Base-by-base conservation (phyloP, 202 grass and related monocot genomes). In the Schoenoplectus tabernaemontani region DNA sequence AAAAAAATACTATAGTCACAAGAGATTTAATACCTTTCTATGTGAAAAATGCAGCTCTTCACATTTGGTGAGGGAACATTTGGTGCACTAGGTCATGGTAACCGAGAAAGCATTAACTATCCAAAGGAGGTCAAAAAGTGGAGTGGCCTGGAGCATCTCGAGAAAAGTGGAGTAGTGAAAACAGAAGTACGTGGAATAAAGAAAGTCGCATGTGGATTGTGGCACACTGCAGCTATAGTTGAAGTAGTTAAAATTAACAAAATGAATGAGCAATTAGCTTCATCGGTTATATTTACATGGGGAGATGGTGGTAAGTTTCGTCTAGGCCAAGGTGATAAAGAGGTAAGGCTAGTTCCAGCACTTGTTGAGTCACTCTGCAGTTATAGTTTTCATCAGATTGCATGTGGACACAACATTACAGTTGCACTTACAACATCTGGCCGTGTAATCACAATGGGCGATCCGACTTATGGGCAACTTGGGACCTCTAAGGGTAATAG, bases 391-490 rank as follows among this genome's bases (percentile, higher is more conserved):
- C 91, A 91, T 85, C 91, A 98, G 79, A 23, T 98, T 53, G 88
- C 89, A 0, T 98, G 96, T 80, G 96, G 89, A 64, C 81, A 97
- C 70, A 88, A 56, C 79, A 86, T 93, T 61, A 97, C 94, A 20
- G 65, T 97, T 32, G 87, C 77, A 26, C 93, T 97, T 10, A 81
- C 91, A 20, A 93, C 89, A 78, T 90, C 84, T 5, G 91, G 93
- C 44, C 93, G 91, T 83, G 89, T 93, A 82, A 93, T 91, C 56
- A 93, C 93, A 78, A 93, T 93, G 91, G 93, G 93, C 3, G 89
- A 87, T 78, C 71, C 79, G 64, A 84, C 57, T 58, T 78, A 97
- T 81, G 93, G 93, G 9, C 93, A 97, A 54, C 89, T 93, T 57
- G 93, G 93, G 28, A 91, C 89, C 71, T 78, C 89, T 38, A 84